phyloP scores from a whole-genome alignment of 2,329 filamentous ascomycete genomes.

The Nannizziopsis barbatae region DNA sequence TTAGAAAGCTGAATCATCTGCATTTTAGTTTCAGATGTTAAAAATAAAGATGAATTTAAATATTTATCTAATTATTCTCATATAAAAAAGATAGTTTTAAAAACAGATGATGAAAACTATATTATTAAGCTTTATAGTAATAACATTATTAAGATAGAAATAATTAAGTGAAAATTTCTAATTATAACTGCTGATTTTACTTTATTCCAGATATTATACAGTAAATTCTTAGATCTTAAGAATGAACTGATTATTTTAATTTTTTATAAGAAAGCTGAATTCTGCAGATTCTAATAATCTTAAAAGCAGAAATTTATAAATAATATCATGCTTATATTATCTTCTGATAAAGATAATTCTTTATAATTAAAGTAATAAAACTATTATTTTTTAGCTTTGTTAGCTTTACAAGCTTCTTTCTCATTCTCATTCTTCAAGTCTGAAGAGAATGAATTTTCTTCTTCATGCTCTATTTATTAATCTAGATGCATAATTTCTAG shows the following conservation, averaged over 20 bases:
- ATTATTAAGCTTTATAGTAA: slow-evolving; percentile 11
- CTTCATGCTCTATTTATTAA: neutral
- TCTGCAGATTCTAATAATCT: neutral
- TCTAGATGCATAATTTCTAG: neutral
- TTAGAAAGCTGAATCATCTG: neutral
- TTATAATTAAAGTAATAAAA: neutral
- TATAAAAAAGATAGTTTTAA: slow-evolving; percentile 12
- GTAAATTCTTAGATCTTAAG: slow-evolving; percentile 3
- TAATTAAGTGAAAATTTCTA: neutral
- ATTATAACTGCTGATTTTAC: neutral
- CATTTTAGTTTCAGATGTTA: slow-evolving; percentile 13
- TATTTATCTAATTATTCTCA: no score
- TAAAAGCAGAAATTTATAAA: slow-evolving; percentile 13
- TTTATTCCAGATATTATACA: slow-evolving; percentile 6
- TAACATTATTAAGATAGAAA: slow-evolving; percentile 12
- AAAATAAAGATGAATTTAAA: slow-evolving; percentile 16
- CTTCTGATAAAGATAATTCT: slow-evolving; percentile 13
- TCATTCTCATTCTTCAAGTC: neutral
- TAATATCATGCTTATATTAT: slow-evolving; percentile 13
- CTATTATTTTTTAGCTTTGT: neutral
- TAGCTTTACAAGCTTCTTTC: neutral
- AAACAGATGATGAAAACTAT: slow-evolving; percentile 9
- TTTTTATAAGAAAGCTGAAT: slow-evolving; percentile 1
- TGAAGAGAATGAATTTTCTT: neutral
- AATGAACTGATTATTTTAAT: slow-evolving; percentile 3